phyloP scores from a whole-genome alignment of 176 grass and related monocot genomes.

The Zea luxurians region DNA sequence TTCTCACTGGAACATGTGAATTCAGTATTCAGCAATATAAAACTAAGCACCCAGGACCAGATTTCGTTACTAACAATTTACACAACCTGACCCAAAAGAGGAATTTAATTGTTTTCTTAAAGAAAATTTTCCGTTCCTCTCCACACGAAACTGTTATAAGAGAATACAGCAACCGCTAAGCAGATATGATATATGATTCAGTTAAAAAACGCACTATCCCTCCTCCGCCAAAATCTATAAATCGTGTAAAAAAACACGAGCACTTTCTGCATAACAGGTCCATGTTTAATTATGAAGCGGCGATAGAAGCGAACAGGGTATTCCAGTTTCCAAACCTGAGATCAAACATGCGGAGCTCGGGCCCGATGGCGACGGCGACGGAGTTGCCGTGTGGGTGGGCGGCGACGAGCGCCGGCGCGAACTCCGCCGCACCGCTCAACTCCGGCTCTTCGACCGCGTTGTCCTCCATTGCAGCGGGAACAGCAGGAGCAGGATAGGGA shows the following conservation, averaged over 20 bases:
- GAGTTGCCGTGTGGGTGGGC: conserved; percentile 62
- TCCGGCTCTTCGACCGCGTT: conserved; percentile 63
- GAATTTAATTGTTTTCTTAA: neutral
- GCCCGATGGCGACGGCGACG: conserved; percentile 69
- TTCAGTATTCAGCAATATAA: conserved; percentile 1
- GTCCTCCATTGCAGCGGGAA: conserved; percentile 31
- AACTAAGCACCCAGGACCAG: neutral
- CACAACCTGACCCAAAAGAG: neutral
- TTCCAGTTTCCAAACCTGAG: conserved; percentile 50
- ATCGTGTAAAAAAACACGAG: neutral
- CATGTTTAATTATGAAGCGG: neutral
- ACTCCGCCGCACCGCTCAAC: conserved; percentile 50
- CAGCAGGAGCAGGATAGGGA: neutral
- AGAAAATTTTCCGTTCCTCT: neutral
- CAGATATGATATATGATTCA: neutral
- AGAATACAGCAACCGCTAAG: neutral
- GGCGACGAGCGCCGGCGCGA: conserved; percentile 72
- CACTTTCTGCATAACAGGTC: neutral
- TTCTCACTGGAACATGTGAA: neutral
- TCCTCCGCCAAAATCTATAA: conserved; percentile 7
- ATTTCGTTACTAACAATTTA: neutral
- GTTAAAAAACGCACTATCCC: neutral
- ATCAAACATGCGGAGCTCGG: conserved; percentile 83
- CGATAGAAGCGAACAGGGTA: neutral
- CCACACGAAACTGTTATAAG: neutral